These are phyloP conservation scores for Gossypium longicalyx DNA, from an alignment of 345 rosid species.

Conservation along the genomic window DNA sequence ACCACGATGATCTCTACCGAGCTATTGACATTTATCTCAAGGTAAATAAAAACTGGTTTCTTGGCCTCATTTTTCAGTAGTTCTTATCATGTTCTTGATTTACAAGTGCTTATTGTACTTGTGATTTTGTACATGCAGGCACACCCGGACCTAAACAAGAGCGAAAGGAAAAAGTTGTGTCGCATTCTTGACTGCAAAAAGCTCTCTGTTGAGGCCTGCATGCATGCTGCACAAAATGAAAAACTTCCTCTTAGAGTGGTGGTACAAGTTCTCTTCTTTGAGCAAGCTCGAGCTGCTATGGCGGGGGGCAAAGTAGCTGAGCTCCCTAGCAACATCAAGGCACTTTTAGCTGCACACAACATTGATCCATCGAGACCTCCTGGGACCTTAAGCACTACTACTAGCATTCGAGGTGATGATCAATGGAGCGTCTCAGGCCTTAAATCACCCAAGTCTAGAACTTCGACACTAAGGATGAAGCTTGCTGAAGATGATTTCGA, in stretches of 20 bases:
- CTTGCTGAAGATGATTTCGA: constrained; percentile 72
- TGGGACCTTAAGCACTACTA: constrained; percentile 58
- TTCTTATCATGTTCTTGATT: not conserved
- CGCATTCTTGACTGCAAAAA: constrained; percentile 88
- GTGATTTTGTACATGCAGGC: constrained; percentile 36
- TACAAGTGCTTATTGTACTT: not conserved
- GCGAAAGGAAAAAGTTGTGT: constrained; percentile 78
- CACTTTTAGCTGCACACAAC: constrained; percentile 65
- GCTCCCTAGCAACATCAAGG: constrained; percentile 82
- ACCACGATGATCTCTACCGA: constrained; percentile 88
- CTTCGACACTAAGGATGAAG: constrained; percentile 77
- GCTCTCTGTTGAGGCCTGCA: constrained; percentile 89
- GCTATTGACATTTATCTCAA: constrained; percentile 96
- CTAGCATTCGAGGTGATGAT: constrained; percentile 64
- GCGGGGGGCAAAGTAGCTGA: constrained; percentile 64
- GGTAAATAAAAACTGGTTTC: constrained; percentile 35
- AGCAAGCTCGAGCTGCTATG: constrained; percentile 80
- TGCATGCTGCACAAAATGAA: constrained; percentile 98
- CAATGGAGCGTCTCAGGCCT: constrained; percentile 95
- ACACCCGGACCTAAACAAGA: constrained; percentile 75
- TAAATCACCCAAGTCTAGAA: constrained; percentile 65
- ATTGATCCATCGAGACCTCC: constrained; percentile 71
- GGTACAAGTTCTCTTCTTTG: constrained; percentile 92
- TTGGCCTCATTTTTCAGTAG: not conserved
- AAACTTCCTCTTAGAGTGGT: constrained; percentile 84